Base-by-base conservation (phyloP, 441 rosid species). In the Kokia cookei region DNA sequence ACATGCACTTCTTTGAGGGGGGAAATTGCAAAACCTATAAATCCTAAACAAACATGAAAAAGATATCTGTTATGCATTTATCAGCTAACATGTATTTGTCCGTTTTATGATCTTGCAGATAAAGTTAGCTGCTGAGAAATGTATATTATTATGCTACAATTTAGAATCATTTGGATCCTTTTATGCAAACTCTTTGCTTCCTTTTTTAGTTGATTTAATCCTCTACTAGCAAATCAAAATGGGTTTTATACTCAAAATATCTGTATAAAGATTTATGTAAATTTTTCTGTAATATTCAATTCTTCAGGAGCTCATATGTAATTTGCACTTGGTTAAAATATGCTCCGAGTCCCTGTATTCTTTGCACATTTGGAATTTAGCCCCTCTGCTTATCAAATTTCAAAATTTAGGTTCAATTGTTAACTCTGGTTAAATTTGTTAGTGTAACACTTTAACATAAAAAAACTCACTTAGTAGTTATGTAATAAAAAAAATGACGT, bases 61-160 rank as follows among this genome's bases (percentile, higher is more conserved):
- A 58, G 62, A 29, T 58, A 42, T 15, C 3, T 19, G 45, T 64
- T 4, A 12, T 75, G 35, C 40, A 13, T 35, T 45, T 37, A 37
- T 37, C 40, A 47, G 15, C 69, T 69, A 71, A 76, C 45, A 27
- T 42, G 35, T 27, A 63, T 19, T 64, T 37, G 63, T 54, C 35
- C 26, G 10, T 77, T 55, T n/a, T 12, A 71, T 71, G 37, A 50
- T 29, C 32, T 73, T 73, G 75, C 75, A 78, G 81, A 55, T 73
- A 35, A 78, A 54, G 7, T 15, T 24, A 65, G 37, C 26, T 6
- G 26, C 54, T 22, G 74, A 37, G 64, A 70, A 24, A 70, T 55
- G 29, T 24, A 40, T 55, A 8, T 7, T 13, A 54, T 14, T 57
- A n/a, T 42, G 61, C 15, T 6, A 29, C 12, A 53, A 47, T 35